Evolutionary conservation across 331 rosid genomes (phyloP).

Genomic region (Quercus lobata): DNA sequence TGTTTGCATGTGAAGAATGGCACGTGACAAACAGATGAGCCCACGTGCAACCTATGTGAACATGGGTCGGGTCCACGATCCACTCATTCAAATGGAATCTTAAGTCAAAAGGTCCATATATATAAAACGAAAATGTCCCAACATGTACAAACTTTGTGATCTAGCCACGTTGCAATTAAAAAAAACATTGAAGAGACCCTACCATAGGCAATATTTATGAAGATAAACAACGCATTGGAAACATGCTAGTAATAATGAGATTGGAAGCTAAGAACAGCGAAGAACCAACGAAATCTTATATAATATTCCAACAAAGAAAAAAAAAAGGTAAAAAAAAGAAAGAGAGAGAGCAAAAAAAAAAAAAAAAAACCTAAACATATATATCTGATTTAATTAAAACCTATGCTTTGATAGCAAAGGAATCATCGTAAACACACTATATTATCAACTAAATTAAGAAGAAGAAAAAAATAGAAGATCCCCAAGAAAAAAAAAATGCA

Average conservation of each 20-base stretch:
- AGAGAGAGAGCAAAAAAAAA: not conserved
- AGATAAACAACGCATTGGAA: constrained; percentile 26
- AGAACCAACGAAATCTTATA: constrained; percentile 28
- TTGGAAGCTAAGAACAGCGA: constrained; percentile 8
- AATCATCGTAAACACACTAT: constrained; percentile 60
- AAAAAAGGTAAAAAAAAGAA: not conserved
- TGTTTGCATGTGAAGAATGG: constrained; percentile 19
- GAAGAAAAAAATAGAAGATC: constrained; percentile 1
- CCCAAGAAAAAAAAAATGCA: not conserved
- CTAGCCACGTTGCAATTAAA: constrained; percentile 12
- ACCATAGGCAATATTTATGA: not conserved
- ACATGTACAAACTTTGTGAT: constrained; percentile 4
- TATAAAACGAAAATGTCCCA: constrained; percentile 17
- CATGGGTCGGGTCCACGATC: constrained; percentile 30
- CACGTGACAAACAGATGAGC: constrained; percentile 34
- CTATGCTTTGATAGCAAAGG: constrained; percentile 46
- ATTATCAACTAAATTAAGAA: constrained; percentile 30
- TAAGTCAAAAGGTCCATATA: constrained; percentile 8
- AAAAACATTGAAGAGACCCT: constrained; percentile 19
- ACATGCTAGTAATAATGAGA: constrained; percentile 42
- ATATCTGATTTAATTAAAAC: constrained; percentile 38
- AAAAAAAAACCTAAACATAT: constrained; percentile 12
- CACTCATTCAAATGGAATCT: constrained; percentile 8
- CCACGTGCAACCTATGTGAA: constrained; percentile 58
- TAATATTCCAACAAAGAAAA: constrained; percentile 4